phyloP scores from a whole-genome alignment of 1,284 basidiomycete species.

The Pseudozyma hubeiensis region DNA sequence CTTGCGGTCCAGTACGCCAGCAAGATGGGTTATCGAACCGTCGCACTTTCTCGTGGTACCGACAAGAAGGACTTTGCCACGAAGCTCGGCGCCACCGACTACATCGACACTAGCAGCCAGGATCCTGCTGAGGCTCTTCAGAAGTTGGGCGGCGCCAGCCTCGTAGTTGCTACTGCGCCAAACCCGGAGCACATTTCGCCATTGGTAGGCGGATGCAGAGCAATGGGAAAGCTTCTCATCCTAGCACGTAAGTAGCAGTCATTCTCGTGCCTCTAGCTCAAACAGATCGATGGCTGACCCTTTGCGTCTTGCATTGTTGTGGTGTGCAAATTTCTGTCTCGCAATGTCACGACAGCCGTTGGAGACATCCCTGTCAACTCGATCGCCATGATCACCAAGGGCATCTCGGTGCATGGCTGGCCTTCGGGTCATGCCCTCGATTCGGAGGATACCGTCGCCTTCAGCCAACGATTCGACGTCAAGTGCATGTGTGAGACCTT shows the following conservation, averaged over 20 bases:
- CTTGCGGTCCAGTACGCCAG: conserved; percentile 67
- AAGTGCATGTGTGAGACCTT: conserved; percentile 69
- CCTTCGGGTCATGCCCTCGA: conserved; percentile 67
- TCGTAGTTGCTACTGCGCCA: conserved; percentile 69
- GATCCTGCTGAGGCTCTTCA: conserved; percentile 66
- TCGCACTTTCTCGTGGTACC: conserved; percentile 66
- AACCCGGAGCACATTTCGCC: conserved; percentile 62
- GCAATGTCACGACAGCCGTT: conserved; percentile 12
- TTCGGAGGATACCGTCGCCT: conserved; percentile 67
- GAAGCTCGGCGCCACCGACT: conserved; percentile 70
- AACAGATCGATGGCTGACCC: too few species aligned
- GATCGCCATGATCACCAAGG: conserved; percentile 67
- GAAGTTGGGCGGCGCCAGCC: conserved; percentile 70
- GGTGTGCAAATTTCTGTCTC: too few species aligned
- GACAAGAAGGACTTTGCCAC: conserved; percentile 67
- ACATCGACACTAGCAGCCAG: conserved; percentile 63
- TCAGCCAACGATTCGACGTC: conserved; percentile 64
- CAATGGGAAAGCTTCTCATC: conserved; percentile 68
- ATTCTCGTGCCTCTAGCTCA: too few species aligned
- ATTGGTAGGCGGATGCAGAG: conserved; percentile 67
- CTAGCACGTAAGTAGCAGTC: conserved; percentile 25
- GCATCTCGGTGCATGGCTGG: conserved; percentile 69
- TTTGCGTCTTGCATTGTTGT: too few species aligned
- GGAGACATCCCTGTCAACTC: conserved; percentile 50
- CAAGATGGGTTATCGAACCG: conserved; percentile 69